A percentile compares a stretch with the other conserved stretches of the same genome.
Evolutionary conservation across 2,329 filamentous ascomycete genomes (phyloP).

Genomic region (Lachnellula willkommii): DNA sequence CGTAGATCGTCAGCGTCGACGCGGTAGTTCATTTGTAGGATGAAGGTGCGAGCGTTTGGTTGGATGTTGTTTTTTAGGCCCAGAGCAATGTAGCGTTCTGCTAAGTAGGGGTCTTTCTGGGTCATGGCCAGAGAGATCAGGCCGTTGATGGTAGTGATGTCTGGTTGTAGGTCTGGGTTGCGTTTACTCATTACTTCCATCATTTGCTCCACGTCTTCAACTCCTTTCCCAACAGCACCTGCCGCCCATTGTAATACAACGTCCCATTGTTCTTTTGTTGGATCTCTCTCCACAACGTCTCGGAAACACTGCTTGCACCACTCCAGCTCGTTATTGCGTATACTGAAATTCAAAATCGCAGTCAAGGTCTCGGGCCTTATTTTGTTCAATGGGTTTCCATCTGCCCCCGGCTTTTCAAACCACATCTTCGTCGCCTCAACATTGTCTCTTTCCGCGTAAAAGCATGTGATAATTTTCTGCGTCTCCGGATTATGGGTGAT

Average conservation of each 20-base stretch:
- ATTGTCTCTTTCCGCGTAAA: constrained; percentile 55
- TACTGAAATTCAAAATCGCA: constrained; percentile 55
- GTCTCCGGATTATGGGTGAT: constrained; percentile 41
- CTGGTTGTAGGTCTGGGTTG: constrained; percentile 48
- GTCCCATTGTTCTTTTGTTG: constrained; percentile 59
- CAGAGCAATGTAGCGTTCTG: constrained; percentile 67
- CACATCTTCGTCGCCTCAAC: constrained; percentile 60
- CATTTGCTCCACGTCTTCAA: constrained; percentile 69
- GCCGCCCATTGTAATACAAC: constrained; percentile 71
- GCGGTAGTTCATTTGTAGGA: constrained; percentile 71
- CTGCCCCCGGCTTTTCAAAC: constrained; percentile 53
- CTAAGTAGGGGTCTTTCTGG: constrained; percentile 64
- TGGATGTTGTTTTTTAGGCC: constrained; percentile 59
- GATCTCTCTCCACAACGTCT: constrained; percentile 36
- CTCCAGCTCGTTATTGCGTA: constrained; percentile 51
- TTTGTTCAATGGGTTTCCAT: not conserved
- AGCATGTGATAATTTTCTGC: constrained; percentile 53
- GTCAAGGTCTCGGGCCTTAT: constrained; percentile 42
- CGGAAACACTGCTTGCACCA: constrained; percentile 60
- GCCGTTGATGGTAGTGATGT: constrained; percentile 68
- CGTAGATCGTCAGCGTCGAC: constrained; percentile 68
- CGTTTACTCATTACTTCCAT: constrained; percentile 58
- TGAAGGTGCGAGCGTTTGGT: constrained; percentile 64
- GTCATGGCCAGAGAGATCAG: constrained; percentile 68
- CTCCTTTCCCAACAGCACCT: constrained; percentile 60